Percentiles rank a stretch among this genome's conserved stretches.
Conservation (phyloP, 768 basidiomycete species). For the Tylopilus plumbeoviolaceoides region DNA sequence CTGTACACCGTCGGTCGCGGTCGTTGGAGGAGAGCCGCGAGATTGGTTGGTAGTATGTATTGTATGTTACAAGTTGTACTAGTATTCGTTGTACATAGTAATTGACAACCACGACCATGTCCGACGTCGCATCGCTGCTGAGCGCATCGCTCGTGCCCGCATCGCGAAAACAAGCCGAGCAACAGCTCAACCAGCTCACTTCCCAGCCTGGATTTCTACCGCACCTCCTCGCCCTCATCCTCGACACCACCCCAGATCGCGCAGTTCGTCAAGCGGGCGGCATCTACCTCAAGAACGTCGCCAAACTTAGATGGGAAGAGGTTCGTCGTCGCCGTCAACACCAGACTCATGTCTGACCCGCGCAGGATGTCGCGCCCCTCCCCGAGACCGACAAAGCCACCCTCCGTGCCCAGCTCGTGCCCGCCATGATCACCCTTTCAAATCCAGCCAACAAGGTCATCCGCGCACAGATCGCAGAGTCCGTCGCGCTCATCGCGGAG, state of each 20-base stretch:
- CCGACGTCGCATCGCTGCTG: slow-evolving; percentile 66
- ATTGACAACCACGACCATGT: slow-evolving; percentile 38
- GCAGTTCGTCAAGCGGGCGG: slow-evolving; percentile 78
- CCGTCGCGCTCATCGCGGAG: slow-evolving; percentile 87
- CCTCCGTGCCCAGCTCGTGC: slow-evolving; percentile 75
- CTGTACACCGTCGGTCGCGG: too few species aligned
- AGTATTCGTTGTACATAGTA: too few species aligned
- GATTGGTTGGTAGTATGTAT: slow-evolving; percentile 21
- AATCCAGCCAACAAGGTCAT: slow-evolving; percentile 65
- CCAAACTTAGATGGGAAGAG: slow-evolving; percentile 87
- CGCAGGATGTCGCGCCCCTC: slow-evolving; percentile 69
- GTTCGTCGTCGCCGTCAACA: slow-evolving; percentile 38
- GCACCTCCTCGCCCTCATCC: slow-evolving; percentile 73
- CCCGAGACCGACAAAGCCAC: slow-evolving; percentile 65
- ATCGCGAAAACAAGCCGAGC: slow-evolving; percentile 78
- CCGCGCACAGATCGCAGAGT: slow-evolving; percentile 87
- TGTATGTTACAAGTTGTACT: too few species aligned
- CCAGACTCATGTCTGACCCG: background rate
- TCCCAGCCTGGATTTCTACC: slow-evolving; percentile 73
- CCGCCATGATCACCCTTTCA: slow-evolving; percentile 87
- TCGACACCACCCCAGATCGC: slow-evolving; percentile 60
- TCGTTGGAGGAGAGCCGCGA: slow-evolving; percentile 3
- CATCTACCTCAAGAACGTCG: slow-evolving; percentile 89
- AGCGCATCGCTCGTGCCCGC: slow-evolving; percentile 65
- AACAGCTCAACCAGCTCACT: slow-evolving; percentile 63